Base-by-base conservation (phyloP, 2,329 filamentous ascomycete genomes). In the Akanthomyces uredinophilus region DNA sequence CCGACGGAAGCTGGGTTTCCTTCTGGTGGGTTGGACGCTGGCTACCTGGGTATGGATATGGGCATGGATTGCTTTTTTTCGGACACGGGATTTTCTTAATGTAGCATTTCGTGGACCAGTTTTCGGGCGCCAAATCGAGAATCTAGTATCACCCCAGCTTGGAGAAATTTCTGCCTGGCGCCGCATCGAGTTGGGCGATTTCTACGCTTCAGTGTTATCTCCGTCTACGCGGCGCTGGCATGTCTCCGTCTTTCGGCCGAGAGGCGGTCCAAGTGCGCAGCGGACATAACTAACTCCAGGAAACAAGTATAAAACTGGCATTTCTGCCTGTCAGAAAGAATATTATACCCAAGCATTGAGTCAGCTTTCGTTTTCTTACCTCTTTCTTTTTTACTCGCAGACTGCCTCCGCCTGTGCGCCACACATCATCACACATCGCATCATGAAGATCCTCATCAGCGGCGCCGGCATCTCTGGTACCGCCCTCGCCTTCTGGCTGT, bases 401-500 rank as follows among this genome's bases (percentile, higher is more conserved):
- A 0, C 13, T n/a, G 7, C 24, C 3, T 18, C 20, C 5, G 22
- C 5, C 13, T 39, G 11, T 39, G 11, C 37, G 10, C 37, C 11
- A 13, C 10, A 39, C 13, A 2, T 2, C 24, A 14, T 8, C 18
- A 43, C 37, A 8, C 16, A 4, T 8, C 49, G 14, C 54, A 35
- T 10, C 37, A 60, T 52, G 47, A 73, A 68, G 46, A 61, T 77
- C n/a, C 70, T 78, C 52, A 74, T 77, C 61, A 68, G 64, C 61
- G 75, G 70, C 35, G 70, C 65, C 8, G 67, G 69, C 39, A 72
- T 75, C 52, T 73, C 73, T 14, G 75, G 75, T 24, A 75, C 73
- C 8, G 73, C 79, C 11, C 71, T 84, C 11, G 82, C 82, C 32
- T 79, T 77, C 70, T 81, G 79, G 72, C 78, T 86, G 22, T 72